Percentiles rank a stretch among this genome's conserved stretches.
Conservation (phyloP, 2,329 filamentous ascomycete species). For the Cladophialophora carrionii region DNA sequence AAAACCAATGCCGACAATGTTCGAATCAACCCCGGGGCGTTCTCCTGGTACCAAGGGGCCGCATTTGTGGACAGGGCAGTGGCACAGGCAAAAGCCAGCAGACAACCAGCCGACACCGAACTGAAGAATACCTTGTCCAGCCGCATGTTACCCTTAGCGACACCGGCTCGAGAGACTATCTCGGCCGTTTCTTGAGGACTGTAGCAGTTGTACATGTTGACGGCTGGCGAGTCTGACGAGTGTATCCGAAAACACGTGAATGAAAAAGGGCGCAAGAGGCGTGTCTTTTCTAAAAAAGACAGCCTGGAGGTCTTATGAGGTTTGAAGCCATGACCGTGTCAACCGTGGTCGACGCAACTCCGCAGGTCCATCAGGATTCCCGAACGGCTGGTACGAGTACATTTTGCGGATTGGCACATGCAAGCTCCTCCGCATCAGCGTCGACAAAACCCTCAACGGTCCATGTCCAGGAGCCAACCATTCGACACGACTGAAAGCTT, state of each 20-base stretch:
- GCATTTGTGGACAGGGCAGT: conserved; percentile 52
- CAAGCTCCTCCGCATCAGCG: not conserved
- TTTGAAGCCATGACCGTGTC: not conserved
- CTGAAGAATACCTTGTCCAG: not conserved
- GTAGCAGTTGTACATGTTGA: not conserved
- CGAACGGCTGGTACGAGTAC: not conserved
- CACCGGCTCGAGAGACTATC: not conserved
- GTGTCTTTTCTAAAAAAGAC: not conserved
- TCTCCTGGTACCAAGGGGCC: conserved; percentile 54
- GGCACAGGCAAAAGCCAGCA: conserved; percentile 58
- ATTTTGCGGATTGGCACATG: not conserved
- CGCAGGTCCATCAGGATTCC: not conserved
- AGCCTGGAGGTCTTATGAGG: not conserved
- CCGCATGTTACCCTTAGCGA: not conserved
- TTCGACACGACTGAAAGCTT: not conserved
- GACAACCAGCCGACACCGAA: conserved; percentile 56
- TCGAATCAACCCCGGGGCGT: conserved; percentile 54
- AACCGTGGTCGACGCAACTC: not conserved
- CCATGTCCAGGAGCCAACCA: not conserved
- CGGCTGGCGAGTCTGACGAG: not conserved
- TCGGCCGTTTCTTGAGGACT: not conserved
- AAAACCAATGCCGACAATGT: conserved; percentile 54
- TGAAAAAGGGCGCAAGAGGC: not conserved
- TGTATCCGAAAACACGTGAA: not conserved
- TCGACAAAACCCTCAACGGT: not conserved